Conservation (phyloP, 768 basidiomycete genomes). For the Sutorius australiensis region DNA sequence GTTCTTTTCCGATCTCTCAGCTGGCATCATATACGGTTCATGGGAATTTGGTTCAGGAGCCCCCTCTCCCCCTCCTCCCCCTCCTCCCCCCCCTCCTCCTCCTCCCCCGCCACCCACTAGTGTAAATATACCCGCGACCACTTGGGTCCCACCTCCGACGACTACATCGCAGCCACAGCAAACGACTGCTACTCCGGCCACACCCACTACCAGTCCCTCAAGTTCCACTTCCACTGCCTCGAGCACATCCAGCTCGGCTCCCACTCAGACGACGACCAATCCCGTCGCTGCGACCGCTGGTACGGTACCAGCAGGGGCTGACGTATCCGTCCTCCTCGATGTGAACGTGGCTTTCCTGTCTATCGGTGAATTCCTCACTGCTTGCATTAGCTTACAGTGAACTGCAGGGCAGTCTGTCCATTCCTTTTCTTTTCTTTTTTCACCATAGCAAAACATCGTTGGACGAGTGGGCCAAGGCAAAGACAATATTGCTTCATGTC, state of each 20-base stretch:
- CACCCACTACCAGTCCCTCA: constrained; percentile 14
- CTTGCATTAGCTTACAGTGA: constrained; percentile 8
- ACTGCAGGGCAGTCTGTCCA: constrained; percentile 7
- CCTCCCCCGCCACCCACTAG: constrained; percentile 16
- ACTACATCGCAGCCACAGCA: constrained; percentile 24
- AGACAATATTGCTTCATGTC: constrained; percentile 10
- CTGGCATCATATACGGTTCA: constrained; percentile 54
- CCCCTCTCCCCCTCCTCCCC: constrained; percentile 23
- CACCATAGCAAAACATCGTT: not conserved
- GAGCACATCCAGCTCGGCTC: constrained; percentile 21
- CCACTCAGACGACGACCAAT: constrained; percentile 21
- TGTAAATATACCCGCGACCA: constrained; percentile 15
- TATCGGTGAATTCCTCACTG: constrained; percentile 18
- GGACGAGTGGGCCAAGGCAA: constrained; percentile 6
- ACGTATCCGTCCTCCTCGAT: constrained; percentile 10
- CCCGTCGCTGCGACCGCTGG: constrained; percentile 11
- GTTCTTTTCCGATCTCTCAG: constrained; percentile 45
- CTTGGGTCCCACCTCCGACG: constrained; percentile 18
- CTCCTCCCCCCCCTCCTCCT: constrained; percentile 18
- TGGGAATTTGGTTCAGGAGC: constrained; percentile 46
- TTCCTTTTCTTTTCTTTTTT: constrained; percentile 1
- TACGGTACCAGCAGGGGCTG: not conserved
- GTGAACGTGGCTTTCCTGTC: constrained; percentile 18
- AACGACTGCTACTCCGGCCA: constrained; percentile 18
- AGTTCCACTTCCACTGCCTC: constrained; percentile 7